These are phyloP conservation scores for Apiospora kogelbergensis DNA, from an alignment of 2,329 filamentous ascomycete genomes.

Conservation along the genomic window DNA sequence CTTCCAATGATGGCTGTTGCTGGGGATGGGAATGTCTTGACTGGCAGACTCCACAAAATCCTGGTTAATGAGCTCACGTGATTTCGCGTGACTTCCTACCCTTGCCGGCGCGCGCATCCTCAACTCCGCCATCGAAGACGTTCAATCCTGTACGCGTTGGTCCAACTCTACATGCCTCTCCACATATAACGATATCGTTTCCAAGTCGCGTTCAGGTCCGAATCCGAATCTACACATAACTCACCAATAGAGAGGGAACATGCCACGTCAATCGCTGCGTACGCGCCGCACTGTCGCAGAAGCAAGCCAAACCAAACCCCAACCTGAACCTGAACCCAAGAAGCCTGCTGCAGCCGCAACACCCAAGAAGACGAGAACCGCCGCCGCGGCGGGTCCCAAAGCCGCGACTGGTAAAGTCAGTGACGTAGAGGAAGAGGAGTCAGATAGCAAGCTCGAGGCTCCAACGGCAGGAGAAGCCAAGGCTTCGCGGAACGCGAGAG, in stretches of 20 bases:
- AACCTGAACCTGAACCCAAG: conserved; percentile 7
- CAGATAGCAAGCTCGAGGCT: conserved; percentile 19
- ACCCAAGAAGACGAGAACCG: conserved; percentile 13
- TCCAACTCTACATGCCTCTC: not conserved
- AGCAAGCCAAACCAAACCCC: not conserved
- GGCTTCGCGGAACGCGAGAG: conserved; percentile 41
- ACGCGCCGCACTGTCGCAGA: conserved; percentile 10
- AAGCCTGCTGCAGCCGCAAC: not conserved
- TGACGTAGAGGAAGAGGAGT: conserved; percentile 10
- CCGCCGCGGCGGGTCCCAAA: conserved; percentile 30
- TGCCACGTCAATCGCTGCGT: conserved; percentile 14
- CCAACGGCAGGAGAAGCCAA: conserved; percentile 20
- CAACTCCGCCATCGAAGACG: not conserved
- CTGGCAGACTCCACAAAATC: not conserved
- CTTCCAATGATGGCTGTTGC: not conserved
- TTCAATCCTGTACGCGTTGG: not conserved
- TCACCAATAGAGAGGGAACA: not conserved
- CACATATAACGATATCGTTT: not conserved
- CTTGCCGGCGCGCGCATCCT: not conserved
- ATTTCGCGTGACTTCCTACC: not conserved
- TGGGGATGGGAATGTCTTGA: not conserved
- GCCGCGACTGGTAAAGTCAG: conserved; percentile 16
- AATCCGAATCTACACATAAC: not conserved
- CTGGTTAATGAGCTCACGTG: not conserved
- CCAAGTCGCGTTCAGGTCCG: not conserved